Evolutionary conservation across 2,329 filamentous ascomycete species (phyloP).

Genomic region (Neurospora sp.): DNA sequence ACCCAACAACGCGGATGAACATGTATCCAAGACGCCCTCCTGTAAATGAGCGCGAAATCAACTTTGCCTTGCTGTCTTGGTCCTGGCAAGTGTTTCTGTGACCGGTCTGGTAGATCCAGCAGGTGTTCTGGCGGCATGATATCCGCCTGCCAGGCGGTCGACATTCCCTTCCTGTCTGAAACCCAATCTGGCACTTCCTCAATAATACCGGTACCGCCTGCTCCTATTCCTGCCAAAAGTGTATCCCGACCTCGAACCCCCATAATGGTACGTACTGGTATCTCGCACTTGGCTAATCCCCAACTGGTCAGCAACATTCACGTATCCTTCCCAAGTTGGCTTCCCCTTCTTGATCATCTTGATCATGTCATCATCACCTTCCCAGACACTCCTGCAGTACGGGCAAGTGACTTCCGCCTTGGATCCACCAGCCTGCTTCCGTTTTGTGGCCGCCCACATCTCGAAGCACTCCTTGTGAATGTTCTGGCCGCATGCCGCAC

Average conservation of each 20-base stretch:
- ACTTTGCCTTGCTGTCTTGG: neutral
- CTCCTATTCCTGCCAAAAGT: neutral
- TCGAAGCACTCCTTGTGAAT: constrained; percentile 44
- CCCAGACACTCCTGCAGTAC: constrained; percentile 49
- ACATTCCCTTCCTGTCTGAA: neutral
- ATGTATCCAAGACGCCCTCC: neutral
- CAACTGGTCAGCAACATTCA: constrained; percentile 52
- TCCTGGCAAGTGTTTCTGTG: neutral
- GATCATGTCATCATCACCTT: constrained; percentile 33
- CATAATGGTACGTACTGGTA: constrained; percentile 16
- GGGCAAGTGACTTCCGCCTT: constrained; percentile 43
- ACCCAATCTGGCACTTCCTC: neutral
- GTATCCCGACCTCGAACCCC: neutral
- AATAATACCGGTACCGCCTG: neutral
- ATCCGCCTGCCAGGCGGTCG: neutral
- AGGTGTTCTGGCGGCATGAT: neutral
- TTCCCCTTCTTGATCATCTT: constrained; percentile 33
- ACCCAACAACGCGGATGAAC: neutral
- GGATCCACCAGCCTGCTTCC: constrained; percentile 19
- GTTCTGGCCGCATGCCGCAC: constrained; percentile 43
- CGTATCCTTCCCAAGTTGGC: constrained; percentile 42
- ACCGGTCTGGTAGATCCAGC: neutral
- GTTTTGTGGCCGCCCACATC: constrained; percentile 42
- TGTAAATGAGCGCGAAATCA: neutral
- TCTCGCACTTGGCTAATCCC: constrained; percentile 45